These are phyloP conservation scores for Dothistroma septosporum DNA, from an alignment of 2,329 filamentous ascomycete genomes.

Conservation along the genomic window DNA sequence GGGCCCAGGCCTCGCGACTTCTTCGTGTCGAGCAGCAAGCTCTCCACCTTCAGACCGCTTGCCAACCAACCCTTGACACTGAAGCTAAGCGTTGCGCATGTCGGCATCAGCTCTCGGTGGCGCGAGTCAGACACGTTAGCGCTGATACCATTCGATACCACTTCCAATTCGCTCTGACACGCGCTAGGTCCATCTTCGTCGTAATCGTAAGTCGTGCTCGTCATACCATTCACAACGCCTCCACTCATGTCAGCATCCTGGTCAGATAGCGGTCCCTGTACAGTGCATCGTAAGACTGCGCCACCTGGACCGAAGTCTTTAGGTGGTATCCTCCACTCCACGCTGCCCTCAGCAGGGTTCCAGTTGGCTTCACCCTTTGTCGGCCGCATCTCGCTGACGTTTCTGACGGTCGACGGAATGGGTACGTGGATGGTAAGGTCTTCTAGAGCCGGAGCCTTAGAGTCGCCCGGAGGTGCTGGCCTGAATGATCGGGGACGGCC, in stretches of 20 bases:
- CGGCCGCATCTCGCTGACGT: slow-evolving; percentile 75
- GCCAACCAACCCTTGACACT: slow-evolving; percentile 60
- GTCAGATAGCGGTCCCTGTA: slow-evolving; percentile 59
- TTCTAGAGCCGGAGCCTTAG: slow-evolving; percentile 53
- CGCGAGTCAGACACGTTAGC: slow-evolving; percentile 13
- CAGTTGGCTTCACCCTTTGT: slow-evolving; percentile 81
- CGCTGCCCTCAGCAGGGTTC: slow-evolving; percentile 62
- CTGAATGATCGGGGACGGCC: slow-evolving; percentile 22
- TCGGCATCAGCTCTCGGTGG: slow-evolving; percentile 48
- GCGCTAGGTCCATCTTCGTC: slow-evolving; percentile 31
- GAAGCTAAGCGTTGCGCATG: slow-evolving; percentile 45
- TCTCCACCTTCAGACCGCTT: slow-evolving; percentile 61
- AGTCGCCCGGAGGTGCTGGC: slow-evolving; percentile 22
- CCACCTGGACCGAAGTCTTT: slow-evolving; percentile 62
- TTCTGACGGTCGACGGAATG: slow-evolving; percentile 73
- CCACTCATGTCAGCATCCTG: slow-evolving; percentile 44
- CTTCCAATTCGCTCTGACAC: slow-evolving; percentile 37
- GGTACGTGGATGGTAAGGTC: slow-evolving; percentile 75
- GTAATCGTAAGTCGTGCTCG: slow-evolving; percentile 43
- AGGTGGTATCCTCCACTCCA: slow-evolving; percentile 79
- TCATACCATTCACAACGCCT: slow-evolving; percentile 34
- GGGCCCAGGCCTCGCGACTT: slow-evolving; percentile 83
- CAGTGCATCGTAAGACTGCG: slow-evolving; percentile 69
- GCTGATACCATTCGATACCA: slow-evolving; percentile 34
- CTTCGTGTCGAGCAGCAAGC: slow-evolving; percentile 61